Evolutionary conservation across 2,329 filamentous ascomycete genomes (phyloP).

Genomic region (Diaporthe velutina): DNA sequence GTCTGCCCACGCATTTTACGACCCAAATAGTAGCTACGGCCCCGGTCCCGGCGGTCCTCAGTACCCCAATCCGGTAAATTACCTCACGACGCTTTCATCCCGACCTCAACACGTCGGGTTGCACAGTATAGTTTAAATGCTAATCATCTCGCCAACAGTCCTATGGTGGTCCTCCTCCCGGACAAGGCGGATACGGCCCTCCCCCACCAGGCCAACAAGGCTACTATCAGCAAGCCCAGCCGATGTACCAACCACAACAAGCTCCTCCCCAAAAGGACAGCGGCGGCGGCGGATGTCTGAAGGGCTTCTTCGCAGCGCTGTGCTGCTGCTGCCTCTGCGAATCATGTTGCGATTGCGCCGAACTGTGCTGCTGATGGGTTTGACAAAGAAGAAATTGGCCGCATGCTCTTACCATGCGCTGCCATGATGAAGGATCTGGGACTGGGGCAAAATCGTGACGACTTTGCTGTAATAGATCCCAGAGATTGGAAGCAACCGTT

Average conservation of each 20-base stretch:
- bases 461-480: not conserved
- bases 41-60: slow-evolving; percentile 57
- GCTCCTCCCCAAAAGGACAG: slow-evolving; percentile 48
- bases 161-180: too few species aligned
- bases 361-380: slow-evolving; percentile 54
- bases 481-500: not conserved
- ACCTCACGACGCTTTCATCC: slow-evolving; percentile 13
- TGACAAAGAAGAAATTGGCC: not conserved
- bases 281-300: slow-evolving; percentile 56
- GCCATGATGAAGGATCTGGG: not conserved
- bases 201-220: slow-evolving; percentile 49
- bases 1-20: slow-evolving; percentile 54
- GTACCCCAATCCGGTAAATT: slow-evolving; percentile 57
- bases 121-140: not conserved
- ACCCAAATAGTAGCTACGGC: slow-evolving; percentile 45
- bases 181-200: too few species aligned
- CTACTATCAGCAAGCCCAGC: slow-evolving; percentile 55
- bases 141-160: slow-evolving; percentile 45
- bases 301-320: slow-evolving; percentile 59
- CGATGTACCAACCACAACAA: slow-evolving; percentile 61
- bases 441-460: not conserved
- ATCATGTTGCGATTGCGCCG: slow-evolving; percentile 63
- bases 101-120: not conserved
- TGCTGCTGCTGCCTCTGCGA: slow-evolving; percentile 66
- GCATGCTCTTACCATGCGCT: not conserved